Base-by-base conservation (phyloP, 305 asterid genomes). In the Caryopteris hybrid region DNA sequence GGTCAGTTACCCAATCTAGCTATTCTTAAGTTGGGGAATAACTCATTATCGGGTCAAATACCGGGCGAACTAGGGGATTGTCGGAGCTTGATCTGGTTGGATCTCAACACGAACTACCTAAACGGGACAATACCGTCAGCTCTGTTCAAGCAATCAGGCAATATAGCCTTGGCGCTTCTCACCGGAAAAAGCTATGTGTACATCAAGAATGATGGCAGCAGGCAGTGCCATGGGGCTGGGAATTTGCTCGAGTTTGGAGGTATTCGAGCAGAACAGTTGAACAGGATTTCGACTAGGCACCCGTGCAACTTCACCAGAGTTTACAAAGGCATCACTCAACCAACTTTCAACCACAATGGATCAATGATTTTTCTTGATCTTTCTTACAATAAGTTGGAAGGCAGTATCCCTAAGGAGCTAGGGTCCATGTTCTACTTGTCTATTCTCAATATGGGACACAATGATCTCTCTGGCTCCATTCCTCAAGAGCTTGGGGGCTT, bases 311-410 rank as follows among this genome's bases (percentile, higher is more conserved):
- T 85, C 77, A 85, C 89, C 0, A 71, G 95, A 55, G 85, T 91
- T 22, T 93, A 93, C 31, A 70, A 76, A 55, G 99, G 97, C 3
- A 81, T 78, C 54, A 91, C 87, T 2, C 77, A 83, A 70, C 95
- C 90, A 1, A 90, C 96, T 1, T 93, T 93, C 81, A 85, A 82
- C 52, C 92, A 88, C 77, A 91, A 93, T 29, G 99, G 99, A 0
- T 85, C 97, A 31, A 90, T 93, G 99, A 87, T 93, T 33, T 89
- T 90, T 72, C 97, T 93, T n/a, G 99, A 93, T 64, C 85, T 93
- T 17, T 93, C 99, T 4, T 83, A 88, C 67, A 93, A 93, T 72
- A 70, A 73, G 61, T 64, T 93, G 81, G 86, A 71, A 33, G 97
- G 99, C 2, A 82, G 84, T 11, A 87, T 94, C 8, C 99, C 99